Conservation (phyloP, 2,329 filamentous ascomycete species). For the Ustulina deusta region DNA sequence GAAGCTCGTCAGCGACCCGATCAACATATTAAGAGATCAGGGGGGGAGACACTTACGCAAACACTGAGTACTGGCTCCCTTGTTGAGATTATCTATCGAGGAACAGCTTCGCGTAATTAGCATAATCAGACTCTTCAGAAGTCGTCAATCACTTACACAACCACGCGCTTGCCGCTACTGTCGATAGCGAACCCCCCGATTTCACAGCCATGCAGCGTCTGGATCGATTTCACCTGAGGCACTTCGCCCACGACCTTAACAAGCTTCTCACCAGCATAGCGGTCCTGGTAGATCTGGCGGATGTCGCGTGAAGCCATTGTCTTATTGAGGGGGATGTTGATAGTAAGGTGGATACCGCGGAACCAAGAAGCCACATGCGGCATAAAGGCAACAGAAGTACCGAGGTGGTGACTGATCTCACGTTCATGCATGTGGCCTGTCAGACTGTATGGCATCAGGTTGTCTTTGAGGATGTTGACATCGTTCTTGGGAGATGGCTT, state of each 20-base stretch:
- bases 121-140: too few relatives aligned
- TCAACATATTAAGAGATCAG: too few relatives aligned
- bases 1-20: neutral
- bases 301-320: constrained; percentile 92
- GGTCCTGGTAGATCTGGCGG: constrained; percentile 92
- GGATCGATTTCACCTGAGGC: constrained; percentile 86
- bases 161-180: constrained; percentile 87
- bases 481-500: constrained; percentile 97
- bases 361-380: constrained; percentile 93
- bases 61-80: constrained; percentile 93
- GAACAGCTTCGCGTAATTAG: constrained; percentile 65
- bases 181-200: constrained; percentile 97
- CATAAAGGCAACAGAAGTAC: constrained; percentile 81
- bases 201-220: constrained; percentile 87
- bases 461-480: constrained; percentile 82
- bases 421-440: constrained; percentile 96
- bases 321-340: constrained; percentile 87
- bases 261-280: constrained; percentile 94
- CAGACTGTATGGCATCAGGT: constrained; percentile 90
- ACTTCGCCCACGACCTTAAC: constrained; percentile 92
- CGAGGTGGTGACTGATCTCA: constrained; percentile 86
- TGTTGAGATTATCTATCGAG: constrained; percentile 93
- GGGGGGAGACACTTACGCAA: constrained; percentile 76
- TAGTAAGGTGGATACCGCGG: constrained; percentile 92
- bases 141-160: too few relatives aligned